Base-by-base conservation (phyloP, 148 eudicot species). In the Talinum fruticosum region DNA sequence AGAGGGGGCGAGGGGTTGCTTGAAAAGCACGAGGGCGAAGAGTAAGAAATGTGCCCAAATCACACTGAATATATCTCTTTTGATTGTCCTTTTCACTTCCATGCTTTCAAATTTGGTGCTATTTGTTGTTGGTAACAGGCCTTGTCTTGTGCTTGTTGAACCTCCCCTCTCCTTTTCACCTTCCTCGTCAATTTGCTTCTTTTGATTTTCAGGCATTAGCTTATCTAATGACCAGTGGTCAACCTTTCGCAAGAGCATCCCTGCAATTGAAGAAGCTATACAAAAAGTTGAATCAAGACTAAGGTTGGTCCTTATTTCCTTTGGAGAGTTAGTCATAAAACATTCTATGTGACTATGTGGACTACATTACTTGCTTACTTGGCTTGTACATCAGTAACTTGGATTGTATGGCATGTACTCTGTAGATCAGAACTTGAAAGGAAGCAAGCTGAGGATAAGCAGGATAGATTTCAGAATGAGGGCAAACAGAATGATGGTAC, bases 191-290 rank as follows among this genome's bases (percentile, higher is more conserved):
- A 69, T 24, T 49, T 37, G 29, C 66, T 73, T 64, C 79, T 66
- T 72, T 78, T 21, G n/a, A 24, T 59, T 47, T 24, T 36, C 89
- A 87, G 91, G 88, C 75, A 78, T 84, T 37, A 83, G 78, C 72
- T 87, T 90, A 77, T 77, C 83, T 28, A 28, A 83, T 71, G 81
- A 79, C 35, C 84, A 90, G 70, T 92, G 94, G 97, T 76, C 84
- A 23, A 78, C 79, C 59, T 84, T 92, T 61, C 85, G 84, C 76
- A 83, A 82, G 74, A 85, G 82, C 73, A 24, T 92, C 76, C 86
- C 94, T 44, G 81, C 84, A 33, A 78, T 90, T 69, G 90, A 92
- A 83, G 94, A 82, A 67, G 91, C 94, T 74, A 88, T 89, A 65
- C 36, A 53, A 19, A 80, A 86, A 76, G 69, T 83, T 78, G 83